phyloP scores from a whole-genome alignment of 2,329 filamentous ascomycete species.

The Diaporthe destruens region DNA sequence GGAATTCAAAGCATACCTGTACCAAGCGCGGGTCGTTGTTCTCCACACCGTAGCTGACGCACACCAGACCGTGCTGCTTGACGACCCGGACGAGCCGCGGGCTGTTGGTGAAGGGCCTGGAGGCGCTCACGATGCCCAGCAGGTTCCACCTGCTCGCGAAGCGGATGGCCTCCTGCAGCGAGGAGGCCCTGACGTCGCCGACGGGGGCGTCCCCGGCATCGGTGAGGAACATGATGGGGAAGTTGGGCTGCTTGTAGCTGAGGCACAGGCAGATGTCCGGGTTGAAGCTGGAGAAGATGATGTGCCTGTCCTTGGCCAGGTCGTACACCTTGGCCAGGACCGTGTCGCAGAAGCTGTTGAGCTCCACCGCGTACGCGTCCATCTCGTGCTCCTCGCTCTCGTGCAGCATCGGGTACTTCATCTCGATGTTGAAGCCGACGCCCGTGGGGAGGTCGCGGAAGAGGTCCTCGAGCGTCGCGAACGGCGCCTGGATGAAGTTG shows the following conservation, averaged over 20 bases:
- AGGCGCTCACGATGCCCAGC: constrained; percentile 89
- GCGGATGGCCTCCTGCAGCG: constrained; percentile 92
- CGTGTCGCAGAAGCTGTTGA: constrained; percentile 97
- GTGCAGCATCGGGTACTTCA: constrained; percentile 99
- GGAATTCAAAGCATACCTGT: constrained; percentile 71
- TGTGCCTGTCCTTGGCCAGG: constrained; percentile 82
- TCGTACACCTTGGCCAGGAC: constrained; percentile 93
- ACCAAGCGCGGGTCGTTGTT: constrained; percentile 92
- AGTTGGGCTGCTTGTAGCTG: constrained; percentile 96
- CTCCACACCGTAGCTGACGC: constrained; percentile 90
- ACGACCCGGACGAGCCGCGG: constrained; percentile 91
- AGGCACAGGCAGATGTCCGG: constrained; percentile 95
- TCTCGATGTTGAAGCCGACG: constrained; percentile 97
- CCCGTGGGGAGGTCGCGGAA: constrained; percentile 85
- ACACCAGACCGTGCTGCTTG: constrained; percentile 93
- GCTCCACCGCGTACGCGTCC: constrained; percentile 94
- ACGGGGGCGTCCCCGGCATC: constrained; percentile 87
- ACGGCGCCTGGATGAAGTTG: constrained; percentile 94
- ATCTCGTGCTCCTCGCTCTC: constrained; percentile 96
- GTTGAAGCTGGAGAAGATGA: constrained; percentile 98
- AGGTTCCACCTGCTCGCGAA: constrained; percentile 97
- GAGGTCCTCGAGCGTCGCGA: constrained; percentile 94
- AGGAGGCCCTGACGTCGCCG: constrained; percentile 90
- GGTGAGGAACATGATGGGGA: constrained; percentile 93
- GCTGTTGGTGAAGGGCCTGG: constrained; percentile 88